Base-by-base conservation (phyloP, 2,329 filamentous ascomycete genomes). In the Botryosphaeria dothidea region DNA sequence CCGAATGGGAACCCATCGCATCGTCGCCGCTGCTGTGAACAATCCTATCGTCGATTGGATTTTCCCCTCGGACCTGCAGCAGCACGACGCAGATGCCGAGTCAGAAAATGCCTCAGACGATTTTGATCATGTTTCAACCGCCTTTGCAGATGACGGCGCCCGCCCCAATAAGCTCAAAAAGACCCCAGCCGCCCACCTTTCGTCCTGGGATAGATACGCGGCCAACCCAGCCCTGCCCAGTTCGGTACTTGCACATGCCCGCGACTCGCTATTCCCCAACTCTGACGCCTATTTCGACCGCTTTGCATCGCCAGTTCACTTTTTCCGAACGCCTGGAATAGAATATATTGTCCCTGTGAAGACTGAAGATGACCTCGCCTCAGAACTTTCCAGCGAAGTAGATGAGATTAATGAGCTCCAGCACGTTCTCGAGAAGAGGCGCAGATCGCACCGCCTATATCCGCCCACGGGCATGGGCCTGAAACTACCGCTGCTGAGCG, bases 131-230 rank as follows among this genome's bases (percentile, higher is more conserved):
- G 17, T 52, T 45, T 51, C 86, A 74, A 96, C 97, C 92, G 91
- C 92, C 17, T 84, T 90, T 67, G 84, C 94, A 78, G 92, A 95
- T 78, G 91, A 92, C 66, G 62, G 66, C 9, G 66, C 61, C 69
- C 86, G 86, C 0, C 77, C 81, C 71, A 86, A 93, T 73, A 93
- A 93, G 80, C 83, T 95, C 64, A 80, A 86, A 66, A 87, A 85
- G 72, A 90, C 85, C 67, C 97, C 92, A 80, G 78, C 90, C 91
- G 41, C 85, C 96, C 73, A 85, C 85, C 6, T 23, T 13, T 27
- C 57, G n/a, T 69, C 76, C 4, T 76, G 74, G 76, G 70, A 72
- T 52, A 65, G 62, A 34, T 65, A 73, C 51, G 66, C 68, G n/a
- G 69, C 73, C 41, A 73, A 71, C 58, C 25, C 64, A 6, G 48